Evolutionary conservation across 2,329 filamentous ascomycete species (phyloP).

Genomic region (Exophiala mesophila): DNA sequence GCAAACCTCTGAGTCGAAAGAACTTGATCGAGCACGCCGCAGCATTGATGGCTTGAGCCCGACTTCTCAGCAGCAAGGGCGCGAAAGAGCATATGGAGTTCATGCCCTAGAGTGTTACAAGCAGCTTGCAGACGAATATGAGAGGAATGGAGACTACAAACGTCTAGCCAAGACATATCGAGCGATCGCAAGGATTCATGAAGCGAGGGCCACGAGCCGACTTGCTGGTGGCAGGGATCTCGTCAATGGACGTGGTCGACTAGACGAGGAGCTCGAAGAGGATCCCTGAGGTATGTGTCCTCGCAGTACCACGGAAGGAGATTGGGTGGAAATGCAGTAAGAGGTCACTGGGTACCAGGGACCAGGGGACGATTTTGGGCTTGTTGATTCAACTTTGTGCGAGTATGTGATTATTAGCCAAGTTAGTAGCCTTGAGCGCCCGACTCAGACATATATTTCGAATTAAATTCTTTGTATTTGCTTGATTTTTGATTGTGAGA

Average conservation of each 20-base stretch:
- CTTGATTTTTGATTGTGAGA: no score
- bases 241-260: conserved; percentile 12
- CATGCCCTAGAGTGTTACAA: conserved; percentile 69
- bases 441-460: no score
- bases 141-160: conserved; percentile 79
- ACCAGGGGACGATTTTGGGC: background rate
- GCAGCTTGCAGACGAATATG: conserved; percentile 87
- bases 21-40: conserved; percentile 19
- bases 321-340: no score
- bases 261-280: conserved; percentile 17
- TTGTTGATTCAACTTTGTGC: background rate
- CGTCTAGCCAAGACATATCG: conserved; percentile 86
- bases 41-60: conserved; percentile 25
- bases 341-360: no score
- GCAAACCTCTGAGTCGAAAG: conserved; percentile 17
- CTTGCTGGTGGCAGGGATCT: conserved; percentile 2
- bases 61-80: conserved; percentile 15
- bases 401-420: background rate
- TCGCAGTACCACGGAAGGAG: no score
- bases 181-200: conserved; percentile 88
- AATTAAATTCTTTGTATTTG: no score
- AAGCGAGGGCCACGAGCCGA: conserved; percentile 38
- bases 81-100: conserved; percentile 32
- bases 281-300: no score
- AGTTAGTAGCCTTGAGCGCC: no score